A percentile compares a stretch with the other conserved stretches of the same genome.
Conservation (phyloP, 1,284 basidiomycete species). For the Meripilus lineatus region DNA sequence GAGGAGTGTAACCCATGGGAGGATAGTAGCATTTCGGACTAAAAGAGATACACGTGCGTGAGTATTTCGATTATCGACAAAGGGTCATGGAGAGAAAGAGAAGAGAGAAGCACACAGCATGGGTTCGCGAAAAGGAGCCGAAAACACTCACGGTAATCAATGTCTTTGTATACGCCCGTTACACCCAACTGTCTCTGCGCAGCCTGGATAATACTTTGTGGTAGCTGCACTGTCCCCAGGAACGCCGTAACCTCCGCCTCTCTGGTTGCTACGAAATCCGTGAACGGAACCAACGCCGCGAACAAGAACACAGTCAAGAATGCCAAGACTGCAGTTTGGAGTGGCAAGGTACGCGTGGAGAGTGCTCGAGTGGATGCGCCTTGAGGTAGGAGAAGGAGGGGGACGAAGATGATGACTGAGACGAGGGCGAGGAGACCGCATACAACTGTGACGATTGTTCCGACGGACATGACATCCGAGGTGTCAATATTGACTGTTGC, state of each 20-base stretch:
- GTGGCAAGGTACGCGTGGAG: slow-evolving; percentile 23
- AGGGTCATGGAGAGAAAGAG: background rate
- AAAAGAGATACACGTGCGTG: no score
- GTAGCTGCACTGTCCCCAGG: slow-evolving; percentile 33
- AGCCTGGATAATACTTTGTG: slow-evolving; percentile 33
- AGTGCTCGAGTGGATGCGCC: slow-evolving; percentile 1
- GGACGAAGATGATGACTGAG: slow-evolving; percentile 29
- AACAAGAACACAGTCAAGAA: slow-evolving; percentile 49
- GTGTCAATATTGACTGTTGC: slow-evolving; percentile 29
- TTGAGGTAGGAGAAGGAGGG: slow-evolving; percentile 26
- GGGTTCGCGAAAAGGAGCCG: background rate
- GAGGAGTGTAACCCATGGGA: slow-evolving; percentile 29
- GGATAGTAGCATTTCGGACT: slow-evolving; percentile 22
- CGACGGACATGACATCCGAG: slow-evolving; percentile 38
- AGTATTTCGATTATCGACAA: background rate
- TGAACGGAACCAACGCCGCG: slow-evolving; percentile 48
- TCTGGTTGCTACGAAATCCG: slow-evolving; percentile 45
- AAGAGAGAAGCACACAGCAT: background rate
- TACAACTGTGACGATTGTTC: slow-evolving; percentile 41
- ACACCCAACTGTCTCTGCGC: slow-evolving; percentile 36
- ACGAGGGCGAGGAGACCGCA: slow-evolving; percentile 38
- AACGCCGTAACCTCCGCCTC: slow-evolving; percentile 41
- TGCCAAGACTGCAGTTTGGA: slow-evolving; percentile 36
- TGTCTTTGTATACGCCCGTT: slow-evolving; percentile 41
- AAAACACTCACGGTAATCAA: slow-evolving; percentile 38